Percentiles rank a stretch among this genome's conserved stretches.
phyloP scores from a whole-genome alignment of 352 stramenopile species.

The Phytophthora palmivora region DNA sequence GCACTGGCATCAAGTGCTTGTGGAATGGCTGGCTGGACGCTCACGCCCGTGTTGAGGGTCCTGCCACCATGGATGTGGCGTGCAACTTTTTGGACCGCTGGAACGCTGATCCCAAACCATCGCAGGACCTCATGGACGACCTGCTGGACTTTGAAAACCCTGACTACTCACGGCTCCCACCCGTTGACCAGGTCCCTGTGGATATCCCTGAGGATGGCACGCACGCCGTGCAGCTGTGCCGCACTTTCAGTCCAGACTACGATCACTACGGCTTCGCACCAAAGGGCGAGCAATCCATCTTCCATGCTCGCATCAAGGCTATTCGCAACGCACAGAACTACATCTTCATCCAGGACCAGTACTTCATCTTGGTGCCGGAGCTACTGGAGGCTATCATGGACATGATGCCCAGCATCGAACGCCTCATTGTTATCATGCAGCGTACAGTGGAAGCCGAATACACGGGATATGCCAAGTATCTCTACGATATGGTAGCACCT shows the following conservation, averaged over 20 bases:
- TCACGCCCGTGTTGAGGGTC: constrained; percentile 46
- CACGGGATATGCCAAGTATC: constrained; percentile 67
- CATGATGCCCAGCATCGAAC: constrained; percentile 50
- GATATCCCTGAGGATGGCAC: too few species aligned
- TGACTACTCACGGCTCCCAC: constrained; percentile 20
- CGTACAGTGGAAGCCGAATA: constrained; percentile 36
- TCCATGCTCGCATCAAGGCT: constrained; percentile 59
- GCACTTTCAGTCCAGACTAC: constrained; percentile 61
- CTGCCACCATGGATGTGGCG: constrained; percentile 54
- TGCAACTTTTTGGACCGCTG: too few species aligned
- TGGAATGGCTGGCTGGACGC: constrained; percentile 68
- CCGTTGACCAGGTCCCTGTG: constrained; percentile 15
- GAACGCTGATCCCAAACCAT: constrained; percentile 45
- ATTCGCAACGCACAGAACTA: constrained; percentile 63
- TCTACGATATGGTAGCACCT: constrained; percentile 65
- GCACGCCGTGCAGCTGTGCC: constrained; percentile 68
- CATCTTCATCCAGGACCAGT: constrained; percentile 76
- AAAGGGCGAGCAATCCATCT: constrained; percentile 58
- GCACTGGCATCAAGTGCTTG: constrained; percentile 36
- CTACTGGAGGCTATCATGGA: constrained; percentile 53
- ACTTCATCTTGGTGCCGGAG: constrained; percentile 70
- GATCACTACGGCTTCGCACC: constrained; percentile 60
- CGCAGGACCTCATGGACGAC: constrained; percentile 45
- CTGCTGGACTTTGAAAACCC: constrained; percentile 60
- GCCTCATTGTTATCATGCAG: constrained; percentile 65